Conservation (phyloP, 2,329 filamentous ascomycete genomes). For the Cryphonectria carpinicola region DNA sequence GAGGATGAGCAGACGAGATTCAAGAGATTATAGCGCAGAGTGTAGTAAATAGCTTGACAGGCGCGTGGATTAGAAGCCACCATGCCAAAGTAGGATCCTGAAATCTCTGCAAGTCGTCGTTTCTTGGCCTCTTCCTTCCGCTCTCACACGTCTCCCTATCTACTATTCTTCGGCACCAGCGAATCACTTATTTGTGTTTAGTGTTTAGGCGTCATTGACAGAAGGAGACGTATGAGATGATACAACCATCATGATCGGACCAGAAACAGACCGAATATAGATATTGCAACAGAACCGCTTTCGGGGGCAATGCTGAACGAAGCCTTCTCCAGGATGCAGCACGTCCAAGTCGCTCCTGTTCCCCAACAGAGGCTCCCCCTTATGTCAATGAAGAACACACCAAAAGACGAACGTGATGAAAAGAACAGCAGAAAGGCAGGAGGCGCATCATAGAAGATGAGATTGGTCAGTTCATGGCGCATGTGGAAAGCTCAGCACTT, state of each 20-base stretch:
- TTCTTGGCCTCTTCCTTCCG: background rate
- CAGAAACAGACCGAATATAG: background rate
- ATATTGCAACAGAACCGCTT: background rate
- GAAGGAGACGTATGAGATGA: background rate
- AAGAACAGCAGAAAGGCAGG: background rate
- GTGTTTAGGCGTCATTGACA: background rate
- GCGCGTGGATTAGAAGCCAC: background rate
- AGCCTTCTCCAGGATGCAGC: background rate
- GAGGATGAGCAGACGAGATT: background rate
- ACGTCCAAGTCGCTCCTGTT: background rate
- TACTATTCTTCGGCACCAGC: background rate
- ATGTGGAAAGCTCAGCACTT: background rate
- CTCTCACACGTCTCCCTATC: background rate
- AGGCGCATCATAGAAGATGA: background rate
- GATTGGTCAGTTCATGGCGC: background rate
- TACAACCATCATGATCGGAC: background rate
- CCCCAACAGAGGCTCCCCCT: background rate
- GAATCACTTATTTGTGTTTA: background rate
- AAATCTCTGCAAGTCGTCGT: background rate
- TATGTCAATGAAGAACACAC: too few relatives aligned
- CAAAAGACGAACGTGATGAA: background rate
- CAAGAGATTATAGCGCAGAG: background rate
- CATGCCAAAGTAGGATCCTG: background rate
- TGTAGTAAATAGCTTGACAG: background rate
- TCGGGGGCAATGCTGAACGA: background rate